Evolutionary conservation across 2,329 filamentous ascomycete genomes (phyloP), one percentile per base, ranked within the genome.

Genomic region (Lasiodiplodia theobromae): DNA sequence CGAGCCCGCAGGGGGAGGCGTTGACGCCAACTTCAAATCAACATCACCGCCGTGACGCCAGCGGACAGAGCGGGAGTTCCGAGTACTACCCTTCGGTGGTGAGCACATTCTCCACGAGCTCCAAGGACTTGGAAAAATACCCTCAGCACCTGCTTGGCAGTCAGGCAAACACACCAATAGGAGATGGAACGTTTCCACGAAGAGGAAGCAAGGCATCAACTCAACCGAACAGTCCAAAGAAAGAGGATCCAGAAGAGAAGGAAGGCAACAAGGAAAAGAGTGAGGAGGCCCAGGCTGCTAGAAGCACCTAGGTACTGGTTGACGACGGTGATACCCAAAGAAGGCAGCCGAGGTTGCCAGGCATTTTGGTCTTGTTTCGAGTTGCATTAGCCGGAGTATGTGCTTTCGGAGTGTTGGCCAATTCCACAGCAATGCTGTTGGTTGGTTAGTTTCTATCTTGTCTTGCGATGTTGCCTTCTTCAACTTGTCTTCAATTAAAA

Each of bases 21-120:
- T 79, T 75, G 65, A 81, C 79, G 6, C 79, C 79, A 2, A 81
- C 79, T 2, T 79, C 80, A 69, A 74, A 77, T 56, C 58, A 63
- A 23, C 77, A 79, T 25, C 77, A 79, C 65, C 70, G 72, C 18
- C 70, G 74, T 14, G 71, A 68, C 16, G 44, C 44, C 21, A 70
- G 56, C 62, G 67, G 68, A 11, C 34, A 51, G 38, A 69, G 68
- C 40, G 64, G 68, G 18, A 68, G 37, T 12, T 53, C 56, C 34
- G 68, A 66, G 28, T 67, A 69, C 52, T 81, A 81, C 70, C 78
- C 82, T 31, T 82, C 84, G 1, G 78, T 85, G 60, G 82, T 85
- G 70, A 84, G 82, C 37, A 85, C 80, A 25, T 86, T 86, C 72
- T 85, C 83, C 25, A 85, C 83, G 1, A 85, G 82, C 73, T 82